Conservation (phyloP, 352 stramenopile genomes). For the Phytophthora vignae region DNA sequence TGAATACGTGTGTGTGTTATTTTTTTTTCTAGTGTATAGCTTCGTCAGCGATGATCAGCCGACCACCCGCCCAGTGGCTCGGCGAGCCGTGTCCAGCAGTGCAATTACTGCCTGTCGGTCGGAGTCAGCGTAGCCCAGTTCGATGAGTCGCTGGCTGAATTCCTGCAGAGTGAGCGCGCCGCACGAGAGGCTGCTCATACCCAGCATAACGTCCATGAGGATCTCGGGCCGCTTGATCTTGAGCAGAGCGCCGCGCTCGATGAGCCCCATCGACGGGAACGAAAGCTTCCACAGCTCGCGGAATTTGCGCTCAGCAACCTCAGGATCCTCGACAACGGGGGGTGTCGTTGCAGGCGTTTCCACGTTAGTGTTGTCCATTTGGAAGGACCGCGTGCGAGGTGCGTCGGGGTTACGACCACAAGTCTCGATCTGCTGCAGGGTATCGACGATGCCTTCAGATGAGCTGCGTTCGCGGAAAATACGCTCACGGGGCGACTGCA, state of each 20-base stretch:
- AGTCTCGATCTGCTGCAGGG: slow-evolving; percentile 45
- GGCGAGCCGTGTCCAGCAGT: slow-evolving; percentile 61
- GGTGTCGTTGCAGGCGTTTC: slow-evolving; percentile 24
- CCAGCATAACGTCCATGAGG: slow-evolving; percentile 83
- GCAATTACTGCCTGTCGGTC: slow-evolving; percentile 67
- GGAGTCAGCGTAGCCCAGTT: slow-evolving; percentile 66
- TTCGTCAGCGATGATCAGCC: slow-evolving; percentile 20
- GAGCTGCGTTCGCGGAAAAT: slow-evolving; percentile 62
- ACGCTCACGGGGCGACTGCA: slow-evolving; percentile 45
- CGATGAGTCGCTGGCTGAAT: slow-evolving; percentile 63
- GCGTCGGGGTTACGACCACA: slow-evolving; percentile 20
- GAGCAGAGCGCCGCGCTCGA: slow-evolving; percentile 67
- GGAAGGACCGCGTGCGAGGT: slow-evolving; percentile 63
- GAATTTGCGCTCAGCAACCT: slow-evolving; percentile 62
- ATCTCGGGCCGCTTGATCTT: slow-evolving; percentile 72
- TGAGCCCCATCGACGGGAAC: slow-evolving; percentile 76
- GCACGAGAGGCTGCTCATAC: slow-evolving; percentile 78
- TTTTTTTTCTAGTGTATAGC: slow-evolving; percentile 34
- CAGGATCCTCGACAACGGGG: slow-evolving; percentile 28
- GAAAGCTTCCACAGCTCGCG: slow-evolving; percentile 78
- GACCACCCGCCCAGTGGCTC: slow-evolving; percentile 28
- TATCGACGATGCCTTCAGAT: slow-evolving; percentile 59
- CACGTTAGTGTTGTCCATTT: slow-evolving; percentile 47
- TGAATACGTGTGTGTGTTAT: slow-evolving; percentile 15
- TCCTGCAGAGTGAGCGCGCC: slow-evolving; percentile 63